Base-by-base conservation (phyloP, 768 basidiomycete species). In the Calocybe gangraenosa region DNA sequence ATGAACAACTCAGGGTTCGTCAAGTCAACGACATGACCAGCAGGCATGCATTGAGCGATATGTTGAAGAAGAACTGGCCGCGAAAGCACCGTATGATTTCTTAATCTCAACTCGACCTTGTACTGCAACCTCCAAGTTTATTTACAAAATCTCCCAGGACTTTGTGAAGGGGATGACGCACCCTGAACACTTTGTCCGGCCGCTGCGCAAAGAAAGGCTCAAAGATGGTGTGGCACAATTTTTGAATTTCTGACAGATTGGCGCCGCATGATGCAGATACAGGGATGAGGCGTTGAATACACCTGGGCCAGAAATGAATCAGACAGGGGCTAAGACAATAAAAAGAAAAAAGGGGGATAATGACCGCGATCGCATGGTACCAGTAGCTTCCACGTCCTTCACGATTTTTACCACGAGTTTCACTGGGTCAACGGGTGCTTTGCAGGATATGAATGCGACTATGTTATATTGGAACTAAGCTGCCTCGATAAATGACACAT, bases 391-490 rank as follows among this genome's bases (percentile, higher is more conserved):
- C 1, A 91, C 75, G 44, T 76, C 78, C 47, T 79, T 67, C 6
- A 91, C 67, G 53, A 88, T 78, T 40, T 75, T 77, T 15, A 74
- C 57, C 20, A 88, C 78, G 14, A 92, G 66, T 50, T 78, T 68
- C 15, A 91, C 81, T 1, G 90, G 87, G 58, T 92, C 82, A 18
- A 90, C 71, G 0, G 89, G 89, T 1, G 80, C 69, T 61, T 78
- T 84, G 61, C 86, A 91, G 8, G 87, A 82, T 36, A 92, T 84
- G 60, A 89, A 90, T 20, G 88, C 65, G 11, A 90, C 89, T 92
- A 87, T 63, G n/a, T 87, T 31, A 87, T 90, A n/a, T n/a, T n/a
- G n/a, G 32, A 25, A 45, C 18, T 28, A 51, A 23, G 54, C 13
- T 11, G 13, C 17, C 46, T 19, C 39, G n/a, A 36, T 17, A 7